Percentiles rank a stretch among this genome's conserved stretches.
These are phyloP conservation scores for Scenedesmus sp. DNA, from an alignment of 163 green algal genomes.

Conservation along the genomic window DNA sequence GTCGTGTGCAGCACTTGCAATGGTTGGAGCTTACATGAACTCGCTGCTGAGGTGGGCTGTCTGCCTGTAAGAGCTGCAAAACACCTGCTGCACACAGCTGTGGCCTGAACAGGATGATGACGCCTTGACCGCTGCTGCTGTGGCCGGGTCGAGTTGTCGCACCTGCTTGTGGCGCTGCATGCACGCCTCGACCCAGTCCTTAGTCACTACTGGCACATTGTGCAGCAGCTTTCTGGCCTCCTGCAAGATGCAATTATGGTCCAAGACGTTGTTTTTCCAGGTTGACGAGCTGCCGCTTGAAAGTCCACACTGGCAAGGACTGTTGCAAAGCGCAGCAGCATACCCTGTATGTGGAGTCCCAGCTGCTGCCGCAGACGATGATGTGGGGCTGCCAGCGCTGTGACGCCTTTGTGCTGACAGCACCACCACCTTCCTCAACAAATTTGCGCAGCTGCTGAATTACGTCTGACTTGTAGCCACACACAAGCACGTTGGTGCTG, in stretches of 20 bases:
- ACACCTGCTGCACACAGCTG: background rate
- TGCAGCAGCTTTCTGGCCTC: slow-evolving; percentile 5
- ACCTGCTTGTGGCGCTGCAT: slow-evolving; percentile 19
- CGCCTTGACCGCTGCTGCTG: background rate
- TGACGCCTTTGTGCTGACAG: background rate
- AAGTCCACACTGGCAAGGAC: background rate
- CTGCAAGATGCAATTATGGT: background rate
- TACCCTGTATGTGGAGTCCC: slow-evolving; percentile 34
- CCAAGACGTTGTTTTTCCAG: too few species aligned
- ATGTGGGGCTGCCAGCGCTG: slow-evolving; percentile 13
- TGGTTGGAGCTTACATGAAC: background rate
- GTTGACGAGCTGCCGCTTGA: background rate
- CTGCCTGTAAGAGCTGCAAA: too few species aligned
- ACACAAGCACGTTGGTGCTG: slow-evolving; percentile 38
- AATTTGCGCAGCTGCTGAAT: background rate
- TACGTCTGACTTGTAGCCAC: slow-evolving; percentile 6
- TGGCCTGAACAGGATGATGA: background rate
- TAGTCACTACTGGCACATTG: slow-evolving; percentile 43
- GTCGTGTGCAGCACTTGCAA: background rate
- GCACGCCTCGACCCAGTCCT: slow-evolving; percentile 56
- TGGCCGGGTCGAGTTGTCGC: too few species aligned
- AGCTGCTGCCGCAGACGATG: slow-evolving; percentile 22
- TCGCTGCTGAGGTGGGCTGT: too few species aligned
- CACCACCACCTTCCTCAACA: slow-evolving; percentile 17
- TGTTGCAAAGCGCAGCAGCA: background rate